Evolutionary conservation across 805 yeast genomes (phyloP), one percentile per base, ranked within the genome.

Genomic region (Pichia membranifaciens): DNA sequence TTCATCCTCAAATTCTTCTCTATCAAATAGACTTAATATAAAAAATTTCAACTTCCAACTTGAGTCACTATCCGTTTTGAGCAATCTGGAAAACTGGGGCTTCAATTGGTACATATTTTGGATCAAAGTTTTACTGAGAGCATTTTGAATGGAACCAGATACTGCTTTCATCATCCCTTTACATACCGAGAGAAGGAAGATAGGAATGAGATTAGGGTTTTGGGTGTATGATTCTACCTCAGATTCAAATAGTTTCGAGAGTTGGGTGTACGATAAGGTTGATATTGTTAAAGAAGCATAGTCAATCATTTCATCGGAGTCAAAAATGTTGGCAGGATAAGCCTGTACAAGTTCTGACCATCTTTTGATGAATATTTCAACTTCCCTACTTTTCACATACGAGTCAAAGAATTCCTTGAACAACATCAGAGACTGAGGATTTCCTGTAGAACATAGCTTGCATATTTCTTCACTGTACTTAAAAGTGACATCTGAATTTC

Each of bases 401-500:
- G 82, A 75, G 15, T 67, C 63, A 42, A 64, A 45, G 13, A 63
- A 32, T 3, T 54, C 47, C 8, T 44, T 45, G 10, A 50, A 34
- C 18, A 44, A 41, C 13, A n/a, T 38, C 17, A 22, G 13, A 32
- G 44, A 46, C 29, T 17, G 20, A 9, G 10, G 4, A 3, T 36
- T 38, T 5, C 25, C 15, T 7, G 29, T 25, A 1, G 52, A 20
- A 3, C 51, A 32, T 4, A 51, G 13, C 1, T 50, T 50, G 45
- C 74, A 54, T 2, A 75, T 66, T 15, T 58, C 51, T 3, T 61
- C 58, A n/a, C 70, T 57, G 48, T 72, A 69, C 23, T 70, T 61
- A 15, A 76, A 64, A n/a, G 83, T 82, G 44, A 83, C 65, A 47
- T 79, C 84, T 3, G 79, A 68, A 60, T 82, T 84, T 45, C 82